These are phyloP conservation scores for Aaosphaeria arxii DNA, from an alignment of 2,329 filamentous ascomycete genomes.

Conservation along the genomic window DNA sequence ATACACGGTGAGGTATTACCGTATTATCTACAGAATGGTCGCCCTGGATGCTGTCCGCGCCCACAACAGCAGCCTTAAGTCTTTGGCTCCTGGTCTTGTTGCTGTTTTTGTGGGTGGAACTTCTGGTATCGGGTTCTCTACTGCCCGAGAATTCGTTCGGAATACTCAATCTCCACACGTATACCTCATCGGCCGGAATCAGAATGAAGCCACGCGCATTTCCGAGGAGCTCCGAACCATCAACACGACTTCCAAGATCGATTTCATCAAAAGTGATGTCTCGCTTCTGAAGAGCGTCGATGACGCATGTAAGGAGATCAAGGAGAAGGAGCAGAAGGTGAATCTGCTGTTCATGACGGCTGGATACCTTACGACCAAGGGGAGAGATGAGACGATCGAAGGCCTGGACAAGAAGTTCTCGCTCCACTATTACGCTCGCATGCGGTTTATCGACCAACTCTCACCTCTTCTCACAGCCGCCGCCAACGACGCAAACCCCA, in stretches of 20 bases:
- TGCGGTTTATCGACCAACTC: constrained; percentile 38
- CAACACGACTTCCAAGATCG: constrained; percentile 36
- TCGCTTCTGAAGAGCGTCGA: constrained; percentile 42
- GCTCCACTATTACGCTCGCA: constrained; percentile 36
- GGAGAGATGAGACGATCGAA: constrained; percentile 36
- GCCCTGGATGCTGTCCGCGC: constrained; percentile 18
- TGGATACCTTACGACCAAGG: constrained; percentile 45
- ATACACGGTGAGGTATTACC: background rate
- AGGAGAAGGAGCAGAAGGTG: constrained; percentile 48
- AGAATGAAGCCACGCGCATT: constrained; percentile 35
- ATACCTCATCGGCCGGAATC: constrained; percentile 44
- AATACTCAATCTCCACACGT: constrained; percentile 37
- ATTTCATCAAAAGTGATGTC: constrained; percentile 44
- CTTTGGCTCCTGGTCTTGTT: constrained; percentile 21
- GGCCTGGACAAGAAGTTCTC: constrained; percentile 33
- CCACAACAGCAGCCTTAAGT: constrained; percentile 22
- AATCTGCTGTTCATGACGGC: constrained; percentile 56
- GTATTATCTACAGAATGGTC: constrained; percentile 13
- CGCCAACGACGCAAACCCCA: constrained; percentile 8
- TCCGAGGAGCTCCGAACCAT: constrained; percentile 36
- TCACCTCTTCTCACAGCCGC: constrained; percentile 31
- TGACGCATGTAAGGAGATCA: constrained; percentile 47
- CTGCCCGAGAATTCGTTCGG: constrained; percentile 42
- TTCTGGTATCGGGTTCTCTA: constrained; percentile 43
- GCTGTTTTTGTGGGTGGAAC: constrained; percentile 43